phyloP scores from a whole-genome alignment of 768 basidiomycete species.

The Lactifluus piperatus region DNA sequence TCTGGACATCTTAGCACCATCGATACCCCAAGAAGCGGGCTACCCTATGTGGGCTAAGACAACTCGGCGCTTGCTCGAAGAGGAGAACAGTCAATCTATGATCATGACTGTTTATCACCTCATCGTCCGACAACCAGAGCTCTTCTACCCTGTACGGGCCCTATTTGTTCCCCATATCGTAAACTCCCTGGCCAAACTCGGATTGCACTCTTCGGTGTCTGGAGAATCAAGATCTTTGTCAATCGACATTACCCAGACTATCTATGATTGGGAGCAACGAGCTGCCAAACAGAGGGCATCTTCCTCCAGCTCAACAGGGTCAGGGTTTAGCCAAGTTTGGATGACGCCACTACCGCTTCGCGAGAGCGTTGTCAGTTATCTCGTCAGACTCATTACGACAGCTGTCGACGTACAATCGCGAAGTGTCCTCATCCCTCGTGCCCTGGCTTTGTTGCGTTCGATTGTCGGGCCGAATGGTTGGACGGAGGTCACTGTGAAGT shows the following conservation, averaged over 20 bases:
- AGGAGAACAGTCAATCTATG: conserved; percentile 71
- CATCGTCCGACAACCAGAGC: conserved; percentile 80
- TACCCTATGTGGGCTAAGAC: conserved; percentile 77
- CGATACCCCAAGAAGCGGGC: conserved; percentile 58
- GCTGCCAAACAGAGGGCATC: conserved; percentile 25
- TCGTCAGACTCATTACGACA: conserved; percentile 82
- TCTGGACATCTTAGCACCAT: conserved; percentile 76
- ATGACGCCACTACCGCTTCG: conserved; percentile 69
- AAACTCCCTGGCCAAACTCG: conserved; percentile 79
- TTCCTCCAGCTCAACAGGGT: neutral
- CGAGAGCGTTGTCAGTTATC: conserved; percentile 90
- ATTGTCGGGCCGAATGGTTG: conserved; percentile 81
- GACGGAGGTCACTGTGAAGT: conserved; percentile 85
- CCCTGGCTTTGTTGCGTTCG: conserved; percentile 57
- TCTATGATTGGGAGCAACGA: conserved; percentile 90
- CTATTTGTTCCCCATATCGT: conserved; percentile 93
- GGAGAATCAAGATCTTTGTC: conserved; percentile 78
- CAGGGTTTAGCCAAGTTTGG: conserved; percentile 36
- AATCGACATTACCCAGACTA: conserved; percentile 84
- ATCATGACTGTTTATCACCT: conserved; percentile 83
- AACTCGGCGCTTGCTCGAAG: conserved; percentile 75
- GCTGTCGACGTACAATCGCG: conserved; percentile 44
- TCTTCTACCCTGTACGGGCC: conserved; percentile 90
- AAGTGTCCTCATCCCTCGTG: conserved; percentile 47
- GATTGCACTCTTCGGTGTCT: conserved; percentile 63